Base-by-base conservation (phyloP, 495 filamentous ascomycete genomes). In the Xylaria scruposa region DNA sequence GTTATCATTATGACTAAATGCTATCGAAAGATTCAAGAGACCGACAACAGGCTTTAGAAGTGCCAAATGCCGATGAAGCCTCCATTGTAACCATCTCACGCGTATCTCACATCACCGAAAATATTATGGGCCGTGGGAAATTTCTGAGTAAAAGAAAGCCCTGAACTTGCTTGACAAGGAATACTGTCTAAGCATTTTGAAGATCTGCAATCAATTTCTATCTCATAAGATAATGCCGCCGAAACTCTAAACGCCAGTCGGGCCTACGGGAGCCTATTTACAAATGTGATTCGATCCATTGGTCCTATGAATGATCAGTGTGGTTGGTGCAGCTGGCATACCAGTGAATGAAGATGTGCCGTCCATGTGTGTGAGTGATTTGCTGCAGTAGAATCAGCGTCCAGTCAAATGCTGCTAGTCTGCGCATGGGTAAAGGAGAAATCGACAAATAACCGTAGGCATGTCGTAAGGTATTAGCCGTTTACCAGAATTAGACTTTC, bases 351-450 rank as follows among this genome's bases (percentile, higher is more conserved):
- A 67, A 40, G 40, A 71, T 66, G 53, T 17, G 47, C 47, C 24
- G 29, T 66, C 70, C 60, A 67, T 44, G 40, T 65, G 29, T 71
- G 36, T 51, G 40, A 17, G 42, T 38, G 61, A 65, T 67, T 46
- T 71, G 70, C 70, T 71, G 70, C 70, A 71, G 70, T 60, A 71
- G 19, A 71, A 71, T 71, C 62, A 71, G 70, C 60, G 51, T 71
- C 70, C 66, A 67, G 62, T 71, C 70, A 71, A 66, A 24, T 65
- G 49, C 62, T 67, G 70, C 33, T 42, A 56, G 31, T 71, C 70
- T 71, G 70, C 62, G 70, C 61, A 60, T 60, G 51, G 62, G 62
- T 65, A 67, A 71, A 65, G 62, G 70, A n/a, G 29, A 71, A 42
- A 60, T 51, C 51, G 62, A 53, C 70, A 67, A 60, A 58, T 67